Evolutionary conservation across 2,329 filamentous ascomycete species (phyloP).

Genomic region (Piedraia hortae): DNA sequence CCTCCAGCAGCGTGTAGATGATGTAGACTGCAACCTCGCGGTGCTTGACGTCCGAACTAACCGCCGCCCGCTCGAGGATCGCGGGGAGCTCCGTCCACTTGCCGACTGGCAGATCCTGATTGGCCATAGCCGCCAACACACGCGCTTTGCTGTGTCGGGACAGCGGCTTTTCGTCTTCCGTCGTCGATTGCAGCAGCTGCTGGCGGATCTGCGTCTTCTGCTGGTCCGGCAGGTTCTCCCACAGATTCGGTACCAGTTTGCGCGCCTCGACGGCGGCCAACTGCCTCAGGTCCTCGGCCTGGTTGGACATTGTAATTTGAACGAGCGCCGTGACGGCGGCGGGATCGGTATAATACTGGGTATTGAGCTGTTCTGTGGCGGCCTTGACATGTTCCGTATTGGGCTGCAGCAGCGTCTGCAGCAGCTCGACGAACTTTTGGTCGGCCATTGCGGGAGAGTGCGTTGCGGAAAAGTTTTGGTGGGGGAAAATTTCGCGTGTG

Average conservation of each 20-base stretch:
- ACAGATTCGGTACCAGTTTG: constrained; percentile 62
- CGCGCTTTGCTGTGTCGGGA: constrained; percentile 70
- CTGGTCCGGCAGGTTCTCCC: constrained; percentile 41
- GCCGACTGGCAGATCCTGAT: constrained; percentile 61
- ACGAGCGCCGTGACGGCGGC: constrained; percentile 64
- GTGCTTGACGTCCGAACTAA: constrained; percentile 44
- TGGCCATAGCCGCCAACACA: constrained; percentile 64
- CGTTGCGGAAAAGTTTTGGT: no score
- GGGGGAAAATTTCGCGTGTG: no score
- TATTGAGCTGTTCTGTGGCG: constrained; percentile 69
- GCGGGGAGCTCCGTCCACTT: constrained; percentile 63
- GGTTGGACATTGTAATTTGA: constrained; percentile 62
- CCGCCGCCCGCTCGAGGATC: constrained; percentile 52
- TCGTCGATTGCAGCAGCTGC: constrained; percentile 56
- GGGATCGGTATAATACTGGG: constrained; percentile 72
- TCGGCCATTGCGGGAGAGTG: no score
- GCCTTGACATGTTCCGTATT: constrained; percentile 55
- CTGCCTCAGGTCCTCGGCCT: constrained; percentile 47
- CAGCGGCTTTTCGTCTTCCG: constrained; percentile 49
- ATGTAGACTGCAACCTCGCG: constrained; percentile 84
- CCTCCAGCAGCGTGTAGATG: constrained; percentile 73
- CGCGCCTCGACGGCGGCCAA: constrained; percentile 74
- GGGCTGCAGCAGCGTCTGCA: constrained; percentile 68
- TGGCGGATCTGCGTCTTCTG: constrained; percentile 61
- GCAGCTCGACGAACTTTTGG: constrained; percentile 59